phyloP scores from a whole-genome alignment of 169 alveolate species.

The Plasmodium malariae region DNA sequence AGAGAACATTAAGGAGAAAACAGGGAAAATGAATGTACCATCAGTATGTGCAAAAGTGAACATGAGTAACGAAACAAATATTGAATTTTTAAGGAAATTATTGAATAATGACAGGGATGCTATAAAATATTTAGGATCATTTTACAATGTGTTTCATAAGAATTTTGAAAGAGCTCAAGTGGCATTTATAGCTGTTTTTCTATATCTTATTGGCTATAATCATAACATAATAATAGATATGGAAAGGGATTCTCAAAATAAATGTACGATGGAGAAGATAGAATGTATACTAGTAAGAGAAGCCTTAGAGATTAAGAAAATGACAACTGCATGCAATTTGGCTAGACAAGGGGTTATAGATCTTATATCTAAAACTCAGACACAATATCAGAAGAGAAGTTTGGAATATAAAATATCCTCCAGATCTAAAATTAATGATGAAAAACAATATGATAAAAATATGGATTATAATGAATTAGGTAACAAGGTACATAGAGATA shows the following conservation, averaged over 20 bases:
- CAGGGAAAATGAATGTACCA: neutral
- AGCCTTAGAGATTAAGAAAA: constrained; percentile 57
- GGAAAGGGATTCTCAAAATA: neutral
- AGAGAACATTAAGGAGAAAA: neutral
- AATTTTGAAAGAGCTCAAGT: constrained; percentile 75
- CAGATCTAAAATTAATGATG: constrained; percentile 24
- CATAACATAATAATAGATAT: neutral
- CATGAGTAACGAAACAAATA: neutral
- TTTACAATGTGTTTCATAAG: constrained; percentile 66
- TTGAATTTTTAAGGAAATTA: constrained; percentile 56
- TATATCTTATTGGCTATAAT: constrained; percentile 69
- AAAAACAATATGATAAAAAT: constrained; percentile 37
- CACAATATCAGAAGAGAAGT: constrained; percentile 29
- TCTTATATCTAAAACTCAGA: constrained; percentile 71
- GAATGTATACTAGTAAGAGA: constrained; percentile 19
- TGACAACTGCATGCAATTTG: constrained; percentile 69
- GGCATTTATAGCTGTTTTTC: constrained; percentile 72
- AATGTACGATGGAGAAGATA: neutral
- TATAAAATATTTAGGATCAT: constrained; percentile 32
- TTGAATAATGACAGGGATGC: constrained; percentile 68
- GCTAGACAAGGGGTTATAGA: constrained; percentile 77
- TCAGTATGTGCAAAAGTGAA: neutral
- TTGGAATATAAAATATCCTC: constrained; percentile 14
- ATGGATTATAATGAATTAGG: constrained; percentile 30
- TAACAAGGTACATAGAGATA: constrained; percentile 9